phyloP scores from a whole-genome alignment of 345 rosid species.

The Microcos paniculata region DNA sequence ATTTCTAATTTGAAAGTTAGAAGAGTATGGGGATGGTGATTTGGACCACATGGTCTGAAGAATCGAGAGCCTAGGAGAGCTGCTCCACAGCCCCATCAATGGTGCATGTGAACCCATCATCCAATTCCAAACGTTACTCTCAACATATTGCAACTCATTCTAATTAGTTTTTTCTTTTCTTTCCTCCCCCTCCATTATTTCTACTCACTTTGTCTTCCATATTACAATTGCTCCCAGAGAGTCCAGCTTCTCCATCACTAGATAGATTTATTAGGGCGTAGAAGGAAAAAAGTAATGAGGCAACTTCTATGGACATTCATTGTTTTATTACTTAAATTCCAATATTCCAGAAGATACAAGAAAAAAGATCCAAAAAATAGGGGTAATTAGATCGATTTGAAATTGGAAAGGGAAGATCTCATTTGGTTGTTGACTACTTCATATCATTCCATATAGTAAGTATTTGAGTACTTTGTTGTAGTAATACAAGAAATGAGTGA shows the following conservation, averaged over 20 bases:
- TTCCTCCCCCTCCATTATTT: not conserved
- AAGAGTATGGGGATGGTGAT: conserved; percentile 12
- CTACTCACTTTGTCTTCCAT: not conserved
- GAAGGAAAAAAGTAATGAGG: not conserved
- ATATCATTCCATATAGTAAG: conserved; percentile 25
- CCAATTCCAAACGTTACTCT: not conserved
- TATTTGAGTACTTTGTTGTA: conserved; percentile 25
- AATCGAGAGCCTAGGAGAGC: not conserved
- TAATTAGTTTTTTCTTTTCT: not conserved
- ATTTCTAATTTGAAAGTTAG: conserved; percentile 27
- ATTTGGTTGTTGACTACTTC: conserved; percentile 54
- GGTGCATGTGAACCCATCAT: conserved; percentile 18
- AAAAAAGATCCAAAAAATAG: conserved; percentile 6
- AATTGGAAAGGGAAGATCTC: conserved; percentile 17
- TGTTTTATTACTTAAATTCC: not conserved
- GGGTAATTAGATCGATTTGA: conserved; percentile 24
- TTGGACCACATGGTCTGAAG: conserved; percentile 37
- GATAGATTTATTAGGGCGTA: not conserved
- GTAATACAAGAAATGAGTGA: conserved; percentile 34
- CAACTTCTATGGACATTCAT: not conserved
- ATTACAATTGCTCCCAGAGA: not conserved
- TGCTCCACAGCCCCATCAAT: conserved; percentile 6
- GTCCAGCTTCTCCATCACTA: not conserved
- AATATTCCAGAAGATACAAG: not conserved
- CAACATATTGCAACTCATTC: not conserved